Conservation (phyloP, 495 filamentous ascomycete species). For the Pyrenula massariospora region DNA sequence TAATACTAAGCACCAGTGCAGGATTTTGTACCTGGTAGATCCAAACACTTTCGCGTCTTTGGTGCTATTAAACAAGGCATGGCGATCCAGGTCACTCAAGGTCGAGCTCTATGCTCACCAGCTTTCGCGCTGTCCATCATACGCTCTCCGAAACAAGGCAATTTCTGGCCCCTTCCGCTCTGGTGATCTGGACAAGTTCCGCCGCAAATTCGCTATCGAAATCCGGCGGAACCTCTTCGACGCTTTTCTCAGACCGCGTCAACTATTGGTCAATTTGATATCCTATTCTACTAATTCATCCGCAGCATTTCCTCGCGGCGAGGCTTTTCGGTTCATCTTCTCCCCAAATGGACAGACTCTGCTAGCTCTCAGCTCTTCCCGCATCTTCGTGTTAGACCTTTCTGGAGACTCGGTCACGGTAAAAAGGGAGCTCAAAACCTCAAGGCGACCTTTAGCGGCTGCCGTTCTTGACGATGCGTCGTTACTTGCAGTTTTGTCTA, state of each 20-base stretch:
- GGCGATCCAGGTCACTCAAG: constrained; percentile 62
- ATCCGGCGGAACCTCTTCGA: constrained; percentile 73
- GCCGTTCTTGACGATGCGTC: constrained; percentile 72
- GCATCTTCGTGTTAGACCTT: constrained; percentile 69
- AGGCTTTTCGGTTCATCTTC: constrained; percentile 74
- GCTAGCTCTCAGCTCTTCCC: constrained; percentile 74
- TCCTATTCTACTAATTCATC: constrained; percentile 75
- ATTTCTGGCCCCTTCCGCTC: constrained; percentile 30
- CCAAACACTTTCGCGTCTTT: constrained; percentile 75
- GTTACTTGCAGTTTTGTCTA: constrained; percentile 67
- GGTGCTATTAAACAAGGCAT: constrained; percentile 66
- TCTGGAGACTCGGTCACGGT: constrained; percentile 43
- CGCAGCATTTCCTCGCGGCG: constrained; percentile 66
- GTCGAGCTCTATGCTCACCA: constrained; percentile 65
- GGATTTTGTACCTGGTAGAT: constrained; percentile 64
- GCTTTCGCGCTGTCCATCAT: constrained; percentile 59
- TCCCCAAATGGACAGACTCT: constrained; percentile 63
- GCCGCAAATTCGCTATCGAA: constrained; percentile 55
- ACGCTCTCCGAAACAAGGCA: constrained; percentile 39
- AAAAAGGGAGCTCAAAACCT: constrained; percentile 67
- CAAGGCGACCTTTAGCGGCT: constrained; percentile 62
- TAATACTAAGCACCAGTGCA: constrained; percentile 16
- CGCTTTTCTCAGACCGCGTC: constrained; percentile 57
- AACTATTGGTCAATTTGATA: constrained; percentile 64
- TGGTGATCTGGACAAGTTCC: constrained; percentile 46